phyloP scores from a whole-genome alignment of 768 basidiomycete genomes.

The Gloeophyllum trabeum region DNA sequence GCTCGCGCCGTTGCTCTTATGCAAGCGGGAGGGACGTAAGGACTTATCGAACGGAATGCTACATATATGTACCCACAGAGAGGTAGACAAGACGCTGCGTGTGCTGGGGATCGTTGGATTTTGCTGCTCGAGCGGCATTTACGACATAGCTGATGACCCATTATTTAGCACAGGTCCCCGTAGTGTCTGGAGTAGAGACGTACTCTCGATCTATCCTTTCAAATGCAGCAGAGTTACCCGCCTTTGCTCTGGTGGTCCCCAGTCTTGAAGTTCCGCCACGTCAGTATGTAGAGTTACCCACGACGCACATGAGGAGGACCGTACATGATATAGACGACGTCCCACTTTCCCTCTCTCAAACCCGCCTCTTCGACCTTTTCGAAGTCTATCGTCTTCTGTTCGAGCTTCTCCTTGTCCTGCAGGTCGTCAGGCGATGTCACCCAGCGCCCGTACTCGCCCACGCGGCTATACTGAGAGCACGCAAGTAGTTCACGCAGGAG shows the following conservation, averaged over 20 bases:
- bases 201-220: constrained; percentile 73
- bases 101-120: constrained; percentile 27
- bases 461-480: constrained; percentile 39
- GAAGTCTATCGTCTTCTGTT: constrained; percentile 59
- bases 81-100: constrained; percentile 59
- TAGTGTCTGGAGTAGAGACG: constrained; percentile 12
- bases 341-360: constrained; percentile 49
- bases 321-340: constrained; percentile 64
- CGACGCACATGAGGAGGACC: constrained; percentile 18
- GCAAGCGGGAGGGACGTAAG: too few relatives aligned
- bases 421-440: constrained; percentile 38
- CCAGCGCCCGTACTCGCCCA: constrained; percentile 63
- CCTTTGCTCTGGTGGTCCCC: constrained; percentile 53
- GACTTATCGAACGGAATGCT: too few relatives aligned
- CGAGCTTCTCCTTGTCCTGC: constrained; percentile 44
- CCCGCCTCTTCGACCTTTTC: constrained; percentile 46
- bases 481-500: constrained; percentile 53
- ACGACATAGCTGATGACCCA: constrained; percentile 56
- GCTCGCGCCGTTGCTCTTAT: constrained; percentile 39
- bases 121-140: constrained; percentile 58
- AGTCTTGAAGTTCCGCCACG: too few relatives aligned
- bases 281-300: too few relatives aligned
- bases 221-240: constrained; percentile 55
- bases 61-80: constrained; percentile 48
- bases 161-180: neutral